Conservation (phyloP, 1,284 basidiomycete species). For the Heterobasidion occidentale region DNA sequence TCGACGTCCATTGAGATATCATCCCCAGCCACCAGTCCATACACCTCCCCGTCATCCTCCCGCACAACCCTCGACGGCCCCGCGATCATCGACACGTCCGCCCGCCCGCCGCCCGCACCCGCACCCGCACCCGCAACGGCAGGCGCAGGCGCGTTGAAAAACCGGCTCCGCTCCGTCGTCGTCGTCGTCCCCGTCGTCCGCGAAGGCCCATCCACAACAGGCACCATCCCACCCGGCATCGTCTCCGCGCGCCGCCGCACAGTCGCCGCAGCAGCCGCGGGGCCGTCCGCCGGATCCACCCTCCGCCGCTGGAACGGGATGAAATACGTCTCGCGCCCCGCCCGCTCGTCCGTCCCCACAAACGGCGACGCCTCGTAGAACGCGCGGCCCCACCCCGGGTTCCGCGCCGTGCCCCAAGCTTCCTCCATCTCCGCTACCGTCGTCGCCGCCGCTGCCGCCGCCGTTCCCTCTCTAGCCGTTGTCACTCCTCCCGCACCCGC, state of each 20-base stretch:
- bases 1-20: conserved; percentile 14
- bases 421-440: background rate
- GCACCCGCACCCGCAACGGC: background rate
- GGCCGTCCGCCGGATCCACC: background rate
- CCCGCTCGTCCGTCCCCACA: conserved; percentile 1
- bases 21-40: conserved; percentile 8
- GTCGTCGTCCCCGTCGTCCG: conserved; percentile 2
- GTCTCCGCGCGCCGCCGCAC: conserved; percentile 28
- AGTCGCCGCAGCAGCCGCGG: background rate
- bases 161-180: background rate
- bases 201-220: conserved; percentile 8
- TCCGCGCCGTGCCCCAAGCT: conserved; percentile 2
- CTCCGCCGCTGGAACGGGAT: conserved; percentile 5
- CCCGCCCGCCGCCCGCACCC: background rate
- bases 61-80: conserved; percentile 13
- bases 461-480: background rate
- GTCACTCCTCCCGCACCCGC: background rate
- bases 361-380: conserved; percentile 14
- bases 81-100: conserved; percentile 10
- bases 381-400: conserved; percentile 12
- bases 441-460: background rate
- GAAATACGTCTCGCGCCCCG: conserved; percentile 2
- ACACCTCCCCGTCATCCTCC: conserved; percentile 8
- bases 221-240: conserved; percentile 26
- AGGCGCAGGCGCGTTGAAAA: background rate